Percentiles rank a stretch among this genome's conserved stretches.
Conservation (phyloP, 768 basidiomycete genomes). For the Boletales sp. region DNA sequence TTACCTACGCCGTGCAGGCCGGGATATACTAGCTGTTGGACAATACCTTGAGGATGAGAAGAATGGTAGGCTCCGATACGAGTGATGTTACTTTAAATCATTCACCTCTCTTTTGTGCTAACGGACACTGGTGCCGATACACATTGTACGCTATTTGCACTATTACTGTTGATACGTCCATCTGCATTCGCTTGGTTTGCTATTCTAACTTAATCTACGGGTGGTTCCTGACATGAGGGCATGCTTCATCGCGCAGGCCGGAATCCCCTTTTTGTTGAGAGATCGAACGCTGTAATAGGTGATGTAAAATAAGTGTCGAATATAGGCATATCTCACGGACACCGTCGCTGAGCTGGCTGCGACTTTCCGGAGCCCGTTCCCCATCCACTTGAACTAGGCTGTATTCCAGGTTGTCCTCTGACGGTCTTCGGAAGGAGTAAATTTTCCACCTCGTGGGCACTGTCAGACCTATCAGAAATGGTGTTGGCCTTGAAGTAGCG, state of each 20-base stretch:
- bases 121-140: conserved; percentile 11
- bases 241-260: conserved; percentile 37
- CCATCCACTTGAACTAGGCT: conserved; percentile 36
- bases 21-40: conserved; percentile 83
- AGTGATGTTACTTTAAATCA: conserved; percentile 18
- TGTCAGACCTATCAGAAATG: conserved; percentile 59
- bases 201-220: conserved; percentile 16
- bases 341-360: conserved; percentile 23
- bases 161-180: conserved; percentile 6
- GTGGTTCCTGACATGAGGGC: background rate
- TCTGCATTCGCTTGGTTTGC: conserved; percentile 10
- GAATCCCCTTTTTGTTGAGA: conserved; percentile 43
- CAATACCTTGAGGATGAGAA: conserved; percentile 84
- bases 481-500: conserved; percentile 43
- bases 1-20: conserved; percentile 70
- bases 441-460: conserved; percentile 71
- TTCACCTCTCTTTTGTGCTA: conserved; percentile 1
- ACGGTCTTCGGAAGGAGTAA: conserved; percentile 39
- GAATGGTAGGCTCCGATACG: conserved; percentile 55
- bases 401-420: conserved; percentile 17
- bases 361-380: conserved; percentile 24
- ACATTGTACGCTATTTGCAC: conserved; percentile 10
- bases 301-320: background rate
- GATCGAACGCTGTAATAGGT: conserved; percentile 40
- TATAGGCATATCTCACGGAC: conserved; percentile 13